Evolutionary conservation across 805 yeast genomes (phyloP).

Genomic region (Starmerella etchellsii): DNA sequence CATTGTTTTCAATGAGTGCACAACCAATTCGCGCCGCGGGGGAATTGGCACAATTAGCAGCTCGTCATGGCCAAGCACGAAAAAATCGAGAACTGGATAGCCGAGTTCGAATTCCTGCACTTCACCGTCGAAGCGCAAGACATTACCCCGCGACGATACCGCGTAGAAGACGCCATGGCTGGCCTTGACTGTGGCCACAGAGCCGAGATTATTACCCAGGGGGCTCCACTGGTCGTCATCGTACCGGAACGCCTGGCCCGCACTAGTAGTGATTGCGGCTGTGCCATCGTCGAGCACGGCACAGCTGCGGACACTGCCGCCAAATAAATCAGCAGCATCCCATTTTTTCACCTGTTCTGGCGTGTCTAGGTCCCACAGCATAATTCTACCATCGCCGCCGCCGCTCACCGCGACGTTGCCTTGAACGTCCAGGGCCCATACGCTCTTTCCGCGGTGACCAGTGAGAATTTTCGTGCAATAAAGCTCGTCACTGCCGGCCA

Average conservation of each 20-base stretch:
- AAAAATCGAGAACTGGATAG: constrained; percentile 8
- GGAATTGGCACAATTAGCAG: constrained; percentile 1
- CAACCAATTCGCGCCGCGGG: neutral
- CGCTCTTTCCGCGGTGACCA: constrained; percentile 71
- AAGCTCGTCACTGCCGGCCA: constrained; percentile 24
- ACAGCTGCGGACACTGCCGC: constrained; percentile 5
- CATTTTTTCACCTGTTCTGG: neutral
- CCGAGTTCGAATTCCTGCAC: neutral
- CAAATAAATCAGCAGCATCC: neutral
- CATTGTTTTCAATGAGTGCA: neutral
- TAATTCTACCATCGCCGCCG: constrained; percentile 84
- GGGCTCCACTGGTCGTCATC: neutral
- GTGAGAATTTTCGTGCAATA: constrained; percentile 40
- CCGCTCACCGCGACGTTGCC: constrained; percentile 62
- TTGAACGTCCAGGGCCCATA: constrained; percentile 51
- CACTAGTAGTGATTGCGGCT: neutral
- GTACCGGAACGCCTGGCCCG: neutral
- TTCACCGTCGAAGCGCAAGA: neutral
- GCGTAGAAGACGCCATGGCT: constrained; percentile 1
- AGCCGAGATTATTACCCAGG: neutral
- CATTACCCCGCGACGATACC: constrained; percentile 5
- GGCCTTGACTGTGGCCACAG: constrained; percentile 9
- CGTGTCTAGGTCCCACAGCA: constrained; percentile 38
- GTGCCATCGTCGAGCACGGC: neutral
- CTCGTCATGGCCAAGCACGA: neutral